Evolutionary conservation across 768 basidiomycete genomes (phyloP).

Genomic region (Porphyrellus cyaneotinctus): DNA sequence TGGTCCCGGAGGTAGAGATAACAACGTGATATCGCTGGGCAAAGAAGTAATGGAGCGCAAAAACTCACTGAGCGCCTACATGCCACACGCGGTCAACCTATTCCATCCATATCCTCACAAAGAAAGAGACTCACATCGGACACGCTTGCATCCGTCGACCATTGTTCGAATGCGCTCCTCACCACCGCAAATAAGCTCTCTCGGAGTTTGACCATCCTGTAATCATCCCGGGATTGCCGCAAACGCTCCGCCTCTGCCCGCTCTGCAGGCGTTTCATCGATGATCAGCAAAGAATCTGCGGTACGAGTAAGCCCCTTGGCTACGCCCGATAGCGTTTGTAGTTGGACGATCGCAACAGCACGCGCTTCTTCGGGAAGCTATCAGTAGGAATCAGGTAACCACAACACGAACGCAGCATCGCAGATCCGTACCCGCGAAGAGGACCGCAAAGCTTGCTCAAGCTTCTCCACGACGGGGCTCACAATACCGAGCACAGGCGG

Average conservation of each 20-base stretch:
- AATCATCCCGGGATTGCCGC: constrained; percentile 59
- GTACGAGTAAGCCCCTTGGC: constrained; percentile 83
- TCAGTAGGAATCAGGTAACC: not conserved
- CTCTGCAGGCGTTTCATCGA: constrained; percentile 54
- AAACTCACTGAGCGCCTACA: constrained; percentile 73
- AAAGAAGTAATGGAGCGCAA: constrained; percentile 84
- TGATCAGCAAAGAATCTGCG: constrained; percentile 59
- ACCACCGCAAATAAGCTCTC: constrained; percentile 62
- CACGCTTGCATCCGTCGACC: constrained; percentile 76
- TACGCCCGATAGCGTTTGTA: constrained; percentile 79
- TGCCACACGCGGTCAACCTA: constrained; percentile 1
- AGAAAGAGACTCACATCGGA: constrained; percentile 59
- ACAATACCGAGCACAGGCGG: constrained; percentile 77
- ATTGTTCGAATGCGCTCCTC: constrained; percentile 59
- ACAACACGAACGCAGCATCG: not conserved
- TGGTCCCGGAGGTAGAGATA: constrained; percentile 79
- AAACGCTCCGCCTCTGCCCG: constrained; percentile 51
- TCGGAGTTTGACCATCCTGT: constrained; percentile 57
- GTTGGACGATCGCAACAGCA: constrained; percentile 58
- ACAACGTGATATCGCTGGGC: constrained; percentile 68
- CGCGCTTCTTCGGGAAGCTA: constrained; percentile 76
- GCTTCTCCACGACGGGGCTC: constrained; percentile 64
- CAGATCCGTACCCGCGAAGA: constrained; percentile 44
- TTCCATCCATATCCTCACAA: not conserved
- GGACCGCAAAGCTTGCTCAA: constrained; percentile 58